Evolutionary conservation across 257 asterid genomes (phyloP).

Genomic region (Solanum dulcamara): DNA sequence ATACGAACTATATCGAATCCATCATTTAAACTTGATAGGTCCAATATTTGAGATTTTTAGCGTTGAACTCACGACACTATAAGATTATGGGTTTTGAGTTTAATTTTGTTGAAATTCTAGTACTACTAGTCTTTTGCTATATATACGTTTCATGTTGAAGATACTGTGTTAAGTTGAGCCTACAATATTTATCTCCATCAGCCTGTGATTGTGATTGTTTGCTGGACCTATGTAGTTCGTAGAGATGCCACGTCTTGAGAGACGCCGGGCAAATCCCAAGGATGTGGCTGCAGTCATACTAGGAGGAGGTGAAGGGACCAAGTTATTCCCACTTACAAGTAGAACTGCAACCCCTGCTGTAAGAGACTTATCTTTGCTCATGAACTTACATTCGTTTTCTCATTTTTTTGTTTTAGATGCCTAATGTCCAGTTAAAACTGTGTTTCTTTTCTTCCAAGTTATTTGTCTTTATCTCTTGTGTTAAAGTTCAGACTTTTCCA

Average conservation of each 20-base stretch:
- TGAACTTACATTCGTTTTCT: not conserved
- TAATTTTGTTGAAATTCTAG: not conserved
- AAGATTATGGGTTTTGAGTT: not conserved
- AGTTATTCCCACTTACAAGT: constrained; percentile 88
- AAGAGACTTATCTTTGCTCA: constrained; percentile 16
- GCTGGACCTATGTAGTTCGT: constrained; percentile 34
- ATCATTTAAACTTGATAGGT: not conserved
- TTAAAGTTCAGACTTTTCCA: too few species aligned
- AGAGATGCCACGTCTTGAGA: constrained; percentile 38
- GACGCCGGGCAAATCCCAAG: constrained; percentile 62
- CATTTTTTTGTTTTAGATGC: not conserved
- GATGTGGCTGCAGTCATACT: constrained; percentile 90
- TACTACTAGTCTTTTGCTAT: not conserved
- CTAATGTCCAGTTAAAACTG: not conserved
- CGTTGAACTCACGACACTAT: not conserved
- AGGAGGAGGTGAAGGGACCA: constrained; percentile 90
- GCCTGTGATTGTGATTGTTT: not conserved
- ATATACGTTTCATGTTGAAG: not conserved
- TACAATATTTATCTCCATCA: not conserved
- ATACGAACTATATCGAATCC: not conserved
- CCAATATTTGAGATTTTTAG: not conserved
- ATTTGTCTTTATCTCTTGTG: not conserved
- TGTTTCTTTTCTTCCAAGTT: not conserved
- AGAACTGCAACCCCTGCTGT: constrained; percentile 97
- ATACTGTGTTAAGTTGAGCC: not conserved